These are phyloP conservation scores for Fulvia fulva DNA, from an alignment of 2,329 filamentous ascomycete genomes.

Conservation along the genomic window DNA sequence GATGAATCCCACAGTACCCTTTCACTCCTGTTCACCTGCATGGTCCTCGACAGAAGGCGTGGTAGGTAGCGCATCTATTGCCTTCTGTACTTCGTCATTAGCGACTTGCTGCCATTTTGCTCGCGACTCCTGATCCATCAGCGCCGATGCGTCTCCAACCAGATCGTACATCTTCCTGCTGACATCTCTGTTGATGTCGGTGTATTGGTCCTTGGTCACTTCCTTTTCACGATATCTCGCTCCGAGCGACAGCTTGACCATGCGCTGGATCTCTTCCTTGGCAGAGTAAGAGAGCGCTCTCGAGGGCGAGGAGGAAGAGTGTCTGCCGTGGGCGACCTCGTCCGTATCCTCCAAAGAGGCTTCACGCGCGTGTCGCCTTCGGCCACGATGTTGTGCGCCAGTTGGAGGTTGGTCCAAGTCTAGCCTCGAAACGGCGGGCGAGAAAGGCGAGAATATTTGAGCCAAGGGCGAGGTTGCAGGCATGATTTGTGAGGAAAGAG, in stretches of 20 bases:
- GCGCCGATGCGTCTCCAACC: conserved; percentile 49
- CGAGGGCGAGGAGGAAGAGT: conserved; percentile 30
- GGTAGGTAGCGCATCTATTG: conserved; percentile 47
- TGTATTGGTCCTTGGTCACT: conserved; percentile 85
- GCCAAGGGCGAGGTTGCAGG: conserved; percentile 63
- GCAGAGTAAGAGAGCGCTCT: conserved; percentile 67
- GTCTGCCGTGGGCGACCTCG: conserved; percentile 22
- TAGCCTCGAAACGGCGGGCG: conserved; percentile 38
- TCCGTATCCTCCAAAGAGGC: conserved; percentile 23
- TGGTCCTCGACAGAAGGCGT: conserved; percentile 6
- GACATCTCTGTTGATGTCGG: conserved; percentile 83
- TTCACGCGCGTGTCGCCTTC: conserved; percentile 16
- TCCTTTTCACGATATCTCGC: conserved; percentile 76
- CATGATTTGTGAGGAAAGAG: conserved; percentile 67
- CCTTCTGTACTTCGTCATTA: conserved; percentile 71
- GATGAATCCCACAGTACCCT: background rate
- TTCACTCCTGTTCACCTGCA: conserved; percentile 7
- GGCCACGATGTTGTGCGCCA: conserved; percentile 14
- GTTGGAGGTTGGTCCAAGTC: conserved; percentile 9
- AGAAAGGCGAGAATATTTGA: conserved; percentile 68
- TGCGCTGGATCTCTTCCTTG: conserved; percentile 83
- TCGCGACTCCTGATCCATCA: conserved; percentile 61
- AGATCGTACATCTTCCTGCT: conserved; percentile 81
- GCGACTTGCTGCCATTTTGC: conserved; percentile 73
- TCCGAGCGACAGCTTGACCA: conserved; percentile 78